Base-by-base conservation (phyloP, 2,329 filamentous ascomycete species). In the Trichocomaceae sp. region DNA sequence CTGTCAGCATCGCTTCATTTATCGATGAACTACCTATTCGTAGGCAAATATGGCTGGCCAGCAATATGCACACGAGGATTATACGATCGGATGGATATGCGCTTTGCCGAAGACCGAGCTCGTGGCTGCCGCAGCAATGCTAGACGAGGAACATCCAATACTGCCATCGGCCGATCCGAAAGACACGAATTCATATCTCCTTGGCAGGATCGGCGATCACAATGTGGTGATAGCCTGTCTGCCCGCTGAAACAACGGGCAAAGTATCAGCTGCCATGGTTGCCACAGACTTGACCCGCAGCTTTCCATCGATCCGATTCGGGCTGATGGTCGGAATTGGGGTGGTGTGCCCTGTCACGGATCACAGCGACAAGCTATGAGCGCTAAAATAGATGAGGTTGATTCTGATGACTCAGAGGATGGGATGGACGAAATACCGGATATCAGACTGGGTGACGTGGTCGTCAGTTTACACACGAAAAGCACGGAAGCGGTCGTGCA, bases 291-390 rank as follows among this genome's bases (percentile, higher is more conserved):
- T 66, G 56, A 12, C 54, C 9, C 33, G 52, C 15, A 62, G 51
- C 35, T 66, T 65, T 39, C 50, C 58, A 22, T 61, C 22, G 29
- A 50, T 56, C 13, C 22, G 48, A 33, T 50, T 63, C 44, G 54
- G 60, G 37, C 39, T 63, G 29, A 56, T 63, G 54, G 58, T 61
- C 4, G 59, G 58, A 42, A 55, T 61, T 13, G 60, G 60, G 58
- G 58, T 37, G 59, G 57, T 9, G 54, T 58, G n/a, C 58, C 60
- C 10, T 29, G 10, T 41, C 1, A 41, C 12, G 10, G 1, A 19
- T 17, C 9, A 10, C 7, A n/a, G 13, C 7, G 29, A 17, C 23
- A 26, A 7, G 23, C 3, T 26, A 26, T 7, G 23, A 26, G n/a
- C n/a, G n/a, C n/a, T n/a, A n/a, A n/a, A n/a, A n/a, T n/a, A n/a